phyloP scores from a whole-genome alignment of 1,139 yeast genomes.

The Candida sanyaensis region DNA sequence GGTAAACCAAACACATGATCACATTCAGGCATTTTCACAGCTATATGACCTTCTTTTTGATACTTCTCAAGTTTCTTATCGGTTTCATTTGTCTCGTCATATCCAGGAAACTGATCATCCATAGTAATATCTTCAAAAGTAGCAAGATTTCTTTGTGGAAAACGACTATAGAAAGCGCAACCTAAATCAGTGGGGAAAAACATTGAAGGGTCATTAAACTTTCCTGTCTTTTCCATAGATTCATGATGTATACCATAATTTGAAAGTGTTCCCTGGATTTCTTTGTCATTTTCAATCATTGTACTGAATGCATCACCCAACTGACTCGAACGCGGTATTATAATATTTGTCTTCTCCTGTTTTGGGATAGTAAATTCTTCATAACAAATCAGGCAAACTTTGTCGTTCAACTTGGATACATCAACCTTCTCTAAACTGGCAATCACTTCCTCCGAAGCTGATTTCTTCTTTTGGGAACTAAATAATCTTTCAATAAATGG shows the following conservation, averaged over 20 bases:
- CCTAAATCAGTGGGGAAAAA: constrained; percentile 41
- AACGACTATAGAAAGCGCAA: constrained; percentile 30
- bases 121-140: constrained; percentile 23
- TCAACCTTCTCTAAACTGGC: constrained; percentile 33
- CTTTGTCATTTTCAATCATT: background rate
- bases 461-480: constrained; percentile 19
- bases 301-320: background rate
- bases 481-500: background rate
- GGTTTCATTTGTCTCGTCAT: constrained; percentile 14
- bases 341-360: background rate
- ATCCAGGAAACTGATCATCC: constrained; percentile 39
- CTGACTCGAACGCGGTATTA: background rate
- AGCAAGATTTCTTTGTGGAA: constrained; percentile 33
- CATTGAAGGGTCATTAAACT: constrained; percentile 39
- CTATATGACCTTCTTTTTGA: constrained; percentile 30
- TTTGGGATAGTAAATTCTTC: constrained; percentile 18
- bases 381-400: constrained; percentile 47
- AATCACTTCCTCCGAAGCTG: constrained; percentile 46
- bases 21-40: constrained; percentile 48
- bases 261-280: background rate
- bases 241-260: constrained; percentile 9
- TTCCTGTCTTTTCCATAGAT: constrained; percentile 6
- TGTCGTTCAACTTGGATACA: constrained; percentile 18
- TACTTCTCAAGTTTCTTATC: constrained; percentile 16
- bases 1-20: constrained; percentile 44